A percentile compares a stretch with the other conserved stretches of the same genome.
These are phyloP conservation scores for Amanita brunnescens DNA, from an alignment of 768 basidiomycete species.

Conservation along the genomic window DNA sequence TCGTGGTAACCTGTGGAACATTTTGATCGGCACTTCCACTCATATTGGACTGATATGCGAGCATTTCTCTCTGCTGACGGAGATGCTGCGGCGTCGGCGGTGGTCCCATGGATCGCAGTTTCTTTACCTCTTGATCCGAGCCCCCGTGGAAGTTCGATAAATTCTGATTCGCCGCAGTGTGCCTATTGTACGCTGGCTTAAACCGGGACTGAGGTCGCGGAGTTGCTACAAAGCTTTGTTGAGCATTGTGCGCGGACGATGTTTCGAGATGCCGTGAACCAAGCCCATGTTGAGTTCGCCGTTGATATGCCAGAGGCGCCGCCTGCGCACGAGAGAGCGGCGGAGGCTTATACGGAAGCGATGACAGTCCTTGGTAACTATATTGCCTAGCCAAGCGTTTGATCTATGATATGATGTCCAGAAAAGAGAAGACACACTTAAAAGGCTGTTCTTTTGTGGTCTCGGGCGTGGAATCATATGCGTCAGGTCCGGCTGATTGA, in stretches of 20 bases:
- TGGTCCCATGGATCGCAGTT: slow-evolving; percentile 37
- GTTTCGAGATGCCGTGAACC: slow-evolving; percentile 16
- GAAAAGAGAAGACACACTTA: not conserved
- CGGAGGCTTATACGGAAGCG: slow-evolving; percentile 30
- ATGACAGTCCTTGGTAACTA: slow-evolving; percentile 47
- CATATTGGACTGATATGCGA: not conserved
- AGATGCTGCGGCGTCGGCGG: slow-evolving; percentile 41
- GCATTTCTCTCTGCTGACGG: slow-evolving; percentile 16
- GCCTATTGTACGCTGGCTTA: not conserved
- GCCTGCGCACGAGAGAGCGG: slow-evolving; percentile 35
- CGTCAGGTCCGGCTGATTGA: not conserved
- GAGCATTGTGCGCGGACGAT: slow-evolving; percentile 9
- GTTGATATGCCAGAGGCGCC: slow-evolving; percentile 30
- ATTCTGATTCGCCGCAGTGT: slow-evolving; percentile 8
- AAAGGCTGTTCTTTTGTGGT: not conserved
- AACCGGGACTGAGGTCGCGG: slow-evolving; percentile 1
- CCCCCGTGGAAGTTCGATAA: not conserved
- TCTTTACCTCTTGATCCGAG: slow-evolving; percentile 14
- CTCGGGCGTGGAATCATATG: not conserved
- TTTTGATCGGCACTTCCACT: not conserved
- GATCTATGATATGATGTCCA: slow-evolving; percentile 6
- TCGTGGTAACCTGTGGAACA: not conserved
- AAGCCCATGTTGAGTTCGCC: slow-evolving; percentile 18
- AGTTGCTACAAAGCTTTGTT: not conserved
- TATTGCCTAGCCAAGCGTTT: slow-evolving; percentile 43